Evolutionary conservation across 768 basidiomycete genomes (phyloP).

Genomic region (Tubosaeta sp.): DNA sequence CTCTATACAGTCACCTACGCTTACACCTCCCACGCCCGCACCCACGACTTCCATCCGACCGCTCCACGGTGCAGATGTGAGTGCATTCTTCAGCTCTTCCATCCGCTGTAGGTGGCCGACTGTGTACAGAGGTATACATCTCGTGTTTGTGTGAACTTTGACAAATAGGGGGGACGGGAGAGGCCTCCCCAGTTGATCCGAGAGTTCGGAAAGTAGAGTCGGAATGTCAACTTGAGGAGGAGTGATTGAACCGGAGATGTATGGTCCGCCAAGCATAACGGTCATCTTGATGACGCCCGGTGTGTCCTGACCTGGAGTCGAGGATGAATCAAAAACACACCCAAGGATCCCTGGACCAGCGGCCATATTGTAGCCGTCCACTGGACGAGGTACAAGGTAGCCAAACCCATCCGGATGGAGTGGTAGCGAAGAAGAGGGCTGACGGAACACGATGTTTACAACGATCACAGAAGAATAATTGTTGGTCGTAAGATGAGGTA

Average conservation of each 20-base stretch:
- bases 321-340: slow-evolving; percentile 84
- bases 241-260: slow-evolving; percentile 25
- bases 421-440: slow-evolving; percentile 27
- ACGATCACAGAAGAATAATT: slow-evolving; percentile 80
- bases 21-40: slow-evolving; percentile 84
- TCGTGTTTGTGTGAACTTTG: slow-evolving; percentile 47
- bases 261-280: slow-evolving; percentile 86
- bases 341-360: slow-evolving; percentile 61
- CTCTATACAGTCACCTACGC: slow-evolving; percentile 81
- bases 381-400: slow-evolving; percentile 84
- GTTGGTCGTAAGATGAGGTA: slow-evolving; percentile 70
- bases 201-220: slow-evolving; percentile 31
- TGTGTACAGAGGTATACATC: slow-evolving; percentile 75
- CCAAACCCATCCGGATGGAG: slow-evolving; percentile 90
- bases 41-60: slow-evolving; percentile 64
- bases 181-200: slow-evolving; percentile 39
- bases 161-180: slow-evolving; percentile 57
- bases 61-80: slow-evolving; percentile 41
- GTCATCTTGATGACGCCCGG: slow-evolving; percentile 69
- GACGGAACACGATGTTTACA: slow-evolving; percentile 79
- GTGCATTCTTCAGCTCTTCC: slow-evolving; percentile 46
- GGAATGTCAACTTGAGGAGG: slow-evolving; percentile 25
- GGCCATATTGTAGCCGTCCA: slow-evolving; percentile 42
- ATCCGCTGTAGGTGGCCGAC: slow-evolving; percentile 74
- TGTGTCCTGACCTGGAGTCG: slow-evolving; percentile 57